Conservation (phyloP, 176 grass and related monocot species). For the Puccinellia tenuiflora region DNA sequence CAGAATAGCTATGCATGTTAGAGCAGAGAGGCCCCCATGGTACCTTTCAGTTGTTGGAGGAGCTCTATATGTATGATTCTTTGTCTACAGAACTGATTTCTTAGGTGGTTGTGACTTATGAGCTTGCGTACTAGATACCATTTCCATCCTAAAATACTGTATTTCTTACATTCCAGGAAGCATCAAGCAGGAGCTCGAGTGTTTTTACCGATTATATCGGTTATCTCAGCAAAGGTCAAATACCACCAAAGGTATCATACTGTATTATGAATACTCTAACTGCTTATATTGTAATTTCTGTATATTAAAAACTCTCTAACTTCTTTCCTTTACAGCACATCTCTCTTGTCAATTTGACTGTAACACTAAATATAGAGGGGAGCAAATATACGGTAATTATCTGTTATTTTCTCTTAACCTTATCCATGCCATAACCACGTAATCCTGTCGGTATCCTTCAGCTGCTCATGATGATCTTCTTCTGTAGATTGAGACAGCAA, state of each 20-base stretch:
- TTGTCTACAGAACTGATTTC: constrained; percentile 17
- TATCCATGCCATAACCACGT: not conserved
- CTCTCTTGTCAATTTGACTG: constrained; percentile 94
- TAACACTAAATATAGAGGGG: constrained; percentile 94
- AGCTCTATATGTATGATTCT: constrained; percentile 75
- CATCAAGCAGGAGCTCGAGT: constrained; percentile 78
- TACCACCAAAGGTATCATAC: constrained; percentile 83
- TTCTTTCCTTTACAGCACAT: constrained; percentile 85
- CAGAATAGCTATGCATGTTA: constrained; percentile 99
- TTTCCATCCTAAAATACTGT: constrained; percentile 15
- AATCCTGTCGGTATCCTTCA: constrained; percentile 15
- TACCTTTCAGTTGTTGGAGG: constrained; percentile 98
- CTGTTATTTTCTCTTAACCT: constrained; percentile 31
- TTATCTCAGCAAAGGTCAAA: constrained; percentile 98
- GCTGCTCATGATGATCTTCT: constrained; percentile 24
- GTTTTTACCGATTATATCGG: constrained; percentile 86
- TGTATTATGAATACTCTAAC: constrained; percentile 33
- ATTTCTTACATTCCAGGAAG: constrained; percentile 71
- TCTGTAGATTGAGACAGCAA: constrained; percentile 72
- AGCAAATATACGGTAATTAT: constrained; percentile 93
- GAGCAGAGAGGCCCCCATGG: constrained; percentile 99
- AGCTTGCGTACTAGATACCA: not conserved
- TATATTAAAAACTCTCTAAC: no score
- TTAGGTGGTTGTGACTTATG: constrained; percentile 7
- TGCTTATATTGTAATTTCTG: constrained; percentile 1